Conservation (phyloP, 139 green algal species). For the Chlorella sp. region DNA sequence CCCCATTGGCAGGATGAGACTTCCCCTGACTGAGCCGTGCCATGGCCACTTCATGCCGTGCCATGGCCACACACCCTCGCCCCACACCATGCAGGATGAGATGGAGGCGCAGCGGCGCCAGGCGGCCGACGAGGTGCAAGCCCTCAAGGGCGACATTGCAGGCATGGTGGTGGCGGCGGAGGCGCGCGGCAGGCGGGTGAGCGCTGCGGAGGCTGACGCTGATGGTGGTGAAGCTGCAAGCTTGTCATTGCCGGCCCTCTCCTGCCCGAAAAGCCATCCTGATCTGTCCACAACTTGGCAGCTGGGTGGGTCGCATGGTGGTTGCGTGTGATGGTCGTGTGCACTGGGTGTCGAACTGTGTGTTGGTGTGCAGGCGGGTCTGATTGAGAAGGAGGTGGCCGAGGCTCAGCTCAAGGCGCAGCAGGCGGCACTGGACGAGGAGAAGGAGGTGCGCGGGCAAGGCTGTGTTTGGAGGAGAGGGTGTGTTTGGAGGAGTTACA, state of each 20-base stretch:
- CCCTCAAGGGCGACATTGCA: constrained; percentile 6
- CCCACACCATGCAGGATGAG: constrained; percentile 15
- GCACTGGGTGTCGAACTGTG: no score
- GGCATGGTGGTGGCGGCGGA: constrained; percentile 21
- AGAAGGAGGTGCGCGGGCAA: constrained; percentile 39
- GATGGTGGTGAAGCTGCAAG: no score
- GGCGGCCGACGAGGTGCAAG: constrained; percentile 9
- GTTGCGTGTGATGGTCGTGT: no score
- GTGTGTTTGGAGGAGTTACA: no score
- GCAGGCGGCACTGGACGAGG: constrained; percentile 25
- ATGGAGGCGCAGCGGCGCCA: not conserved
- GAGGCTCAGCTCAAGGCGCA: constrained; percentile 32
- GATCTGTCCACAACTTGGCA: no score
- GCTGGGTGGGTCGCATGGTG: no score
- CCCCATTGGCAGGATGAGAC: no score
- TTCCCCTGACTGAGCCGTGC: no score
- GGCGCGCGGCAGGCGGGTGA: constrained; percentile 16
- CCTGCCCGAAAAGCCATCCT: no score
- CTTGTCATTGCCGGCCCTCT: no score
- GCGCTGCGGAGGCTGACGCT: no score
- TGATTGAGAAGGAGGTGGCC: constrained; percentile 39
- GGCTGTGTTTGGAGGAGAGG: no score
- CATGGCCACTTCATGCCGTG: not conserved
- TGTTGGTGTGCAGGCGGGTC: constrained; percentile 8
- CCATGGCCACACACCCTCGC: not conserved